Evolutionary conservation across 352 stramenopile species (phyloP).

Genomic region (Aphanomyces astaci): DNA sequence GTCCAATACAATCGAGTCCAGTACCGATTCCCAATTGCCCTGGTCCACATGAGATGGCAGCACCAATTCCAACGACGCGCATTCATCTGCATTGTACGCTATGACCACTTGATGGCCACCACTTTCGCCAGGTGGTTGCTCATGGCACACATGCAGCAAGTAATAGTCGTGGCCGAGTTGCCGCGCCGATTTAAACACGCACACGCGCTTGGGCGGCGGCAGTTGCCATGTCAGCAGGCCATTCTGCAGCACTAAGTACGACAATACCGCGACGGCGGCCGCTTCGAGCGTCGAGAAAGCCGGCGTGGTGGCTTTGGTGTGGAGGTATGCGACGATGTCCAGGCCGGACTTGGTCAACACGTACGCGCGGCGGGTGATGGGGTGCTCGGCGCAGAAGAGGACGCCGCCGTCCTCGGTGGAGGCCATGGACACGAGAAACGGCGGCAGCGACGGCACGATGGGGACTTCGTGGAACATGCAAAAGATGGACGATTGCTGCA

Average conservation of each 20-base stretch:
- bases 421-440: background rate
- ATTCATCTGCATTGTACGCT: background rate
- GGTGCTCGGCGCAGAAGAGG: background rate
- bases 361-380: background rate
- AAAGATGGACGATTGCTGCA: background rate
- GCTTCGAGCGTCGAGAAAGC: background rate
- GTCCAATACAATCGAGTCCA: background rate
- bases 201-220: background rate
- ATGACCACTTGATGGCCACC: background rate
- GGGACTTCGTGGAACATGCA: background rate
- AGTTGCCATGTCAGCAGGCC: background rate
- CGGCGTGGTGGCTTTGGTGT: background rate
- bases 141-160: background rate
- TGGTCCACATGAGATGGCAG: background rate
- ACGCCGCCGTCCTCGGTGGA: background rate
- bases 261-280: background rate
- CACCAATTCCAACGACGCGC: background rate
- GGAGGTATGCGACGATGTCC: background rate
- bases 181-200: background rate
- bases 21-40: background rate
- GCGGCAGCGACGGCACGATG: background rate
- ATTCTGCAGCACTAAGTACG: background rate
- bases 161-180: background rate
- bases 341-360: background rate
- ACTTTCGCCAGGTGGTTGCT: background rate